Conservation (phyloP, 352 stramenopile genomes). For the Globisporangium okanoganense region DNA sequence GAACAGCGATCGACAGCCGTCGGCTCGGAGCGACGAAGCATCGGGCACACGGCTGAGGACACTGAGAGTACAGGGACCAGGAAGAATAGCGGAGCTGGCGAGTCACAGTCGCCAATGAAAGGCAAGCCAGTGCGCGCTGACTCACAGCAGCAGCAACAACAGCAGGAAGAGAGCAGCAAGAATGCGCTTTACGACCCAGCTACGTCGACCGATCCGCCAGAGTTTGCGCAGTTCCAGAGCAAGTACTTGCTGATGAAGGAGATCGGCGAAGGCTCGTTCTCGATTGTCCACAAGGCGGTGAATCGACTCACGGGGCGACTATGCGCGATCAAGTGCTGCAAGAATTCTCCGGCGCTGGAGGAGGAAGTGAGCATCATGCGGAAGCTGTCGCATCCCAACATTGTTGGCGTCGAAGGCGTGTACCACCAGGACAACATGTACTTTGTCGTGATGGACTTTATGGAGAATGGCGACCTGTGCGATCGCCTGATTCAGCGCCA, state of each 20-base stretch:
- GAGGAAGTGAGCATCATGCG: slow-evolving; percentile 70
- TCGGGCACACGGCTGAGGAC: background rate
- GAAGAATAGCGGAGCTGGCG: background rate
- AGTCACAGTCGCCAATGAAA: background rate
- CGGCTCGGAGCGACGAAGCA: background rate
- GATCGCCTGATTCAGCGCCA: slow-evolving; percentile 68
- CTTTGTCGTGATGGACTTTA: slow-evolving; percentile 83
- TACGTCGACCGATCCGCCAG: slow-evolving; percentile 26
- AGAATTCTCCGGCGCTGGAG: slow-evolving; percentile 50
- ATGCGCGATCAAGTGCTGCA: slow-evolving; percentile 77
- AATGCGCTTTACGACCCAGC: background rate
- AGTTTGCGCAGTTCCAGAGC: slow-evolving; percentile 48
- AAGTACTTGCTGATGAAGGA: slow-evolving; percentile 78
- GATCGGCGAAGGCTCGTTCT: slow-evolving; percentile 82
- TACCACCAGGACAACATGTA: slow-evolving; percentile 69
- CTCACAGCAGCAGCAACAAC: background rate
- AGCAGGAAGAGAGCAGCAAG: background rate
- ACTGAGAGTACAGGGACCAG: background rate
- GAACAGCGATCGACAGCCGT: slow-evolving; percentile 1
- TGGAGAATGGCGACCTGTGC: slow-evolving; percentile 73
- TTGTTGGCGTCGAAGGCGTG: slow-evolving; percentile 64
- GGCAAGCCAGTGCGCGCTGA: background rate
- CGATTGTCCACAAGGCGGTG: slow-evolving; percentile 74
- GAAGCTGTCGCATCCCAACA: slow-evolving; percentile 59
- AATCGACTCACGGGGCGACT: slow-evolving; percentile 59